Conservation (phyloP, 805 yeast species). For the Middelhovenomyces tepae region DNA sequence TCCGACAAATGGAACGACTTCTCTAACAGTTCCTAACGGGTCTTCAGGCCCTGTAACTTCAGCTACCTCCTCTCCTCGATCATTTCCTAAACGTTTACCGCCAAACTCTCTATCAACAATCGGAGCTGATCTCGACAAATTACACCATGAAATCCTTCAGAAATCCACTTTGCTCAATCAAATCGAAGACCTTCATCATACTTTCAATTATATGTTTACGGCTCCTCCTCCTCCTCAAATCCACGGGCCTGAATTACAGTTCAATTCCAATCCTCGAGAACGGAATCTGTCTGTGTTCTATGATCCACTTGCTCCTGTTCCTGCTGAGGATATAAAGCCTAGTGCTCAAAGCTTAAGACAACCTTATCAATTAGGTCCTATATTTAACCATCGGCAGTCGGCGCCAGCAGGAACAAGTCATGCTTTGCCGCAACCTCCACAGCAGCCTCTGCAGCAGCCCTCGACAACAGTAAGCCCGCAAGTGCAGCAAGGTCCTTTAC, state of each 20-base stretch:
- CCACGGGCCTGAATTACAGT: conserved; percentile 1
- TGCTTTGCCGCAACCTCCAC: conserved; percentile 1
- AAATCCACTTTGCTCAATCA: not conserved
- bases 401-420: conserved; percentile 2
- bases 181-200: not conserved
- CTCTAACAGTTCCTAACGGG: too few species aligned
- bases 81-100: not conserved
- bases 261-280: conserved; percentile 2
- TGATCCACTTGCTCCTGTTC: conserved; percentile 3
- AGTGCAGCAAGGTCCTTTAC: not conserved
- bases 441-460: conserved; percentile 1
- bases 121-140: not conserved
- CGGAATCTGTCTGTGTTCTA: conserved; percentile 1
- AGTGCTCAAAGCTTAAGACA: conserved; percentile 1
- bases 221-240: conserved; percentile 1
- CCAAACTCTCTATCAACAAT: not conserved
- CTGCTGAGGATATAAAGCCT: too few species aligned
- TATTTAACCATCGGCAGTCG: conserved; percentile 1
- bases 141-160: conserved; percentile 1
- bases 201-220: not conserved
- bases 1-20: not conserved
- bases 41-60: conserved; percentile 1
- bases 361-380: not conserved
- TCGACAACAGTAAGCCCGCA: not conserved
- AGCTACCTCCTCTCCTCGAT: not conserved